Evolutionary conservation across 192 early-diverging fungal genomes (phyloP).

Genomic region (Chytriomyces confervae): DNA sequence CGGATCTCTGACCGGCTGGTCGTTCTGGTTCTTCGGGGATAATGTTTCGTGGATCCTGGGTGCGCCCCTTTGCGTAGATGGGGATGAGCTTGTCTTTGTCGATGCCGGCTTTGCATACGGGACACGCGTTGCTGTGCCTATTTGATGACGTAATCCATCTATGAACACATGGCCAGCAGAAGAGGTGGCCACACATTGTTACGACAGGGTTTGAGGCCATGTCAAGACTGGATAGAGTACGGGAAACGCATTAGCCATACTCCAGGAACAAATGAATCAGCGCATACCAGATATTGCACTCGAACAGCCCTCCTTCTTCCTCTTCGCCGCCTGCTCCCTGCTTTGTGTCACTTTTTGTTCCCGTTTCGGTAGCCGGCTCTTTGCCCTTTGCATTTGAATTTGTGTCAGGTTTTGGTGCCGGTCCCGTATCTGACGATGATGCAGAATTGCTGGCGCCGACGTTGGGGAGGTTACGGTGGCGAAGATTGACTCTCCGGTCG

Average conservation of each 20-base stretch:
- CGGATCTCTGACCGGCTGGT: conserved; percentile 46
- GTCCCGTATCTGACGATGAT: not conserved
- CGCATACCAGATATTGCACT: conserved; percentile 47
- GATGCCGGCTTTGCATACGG: conserved; percentile 56
- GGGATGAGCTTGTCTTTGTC: conserved; percentile 51
- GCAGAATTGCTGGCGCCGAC: not conserved
- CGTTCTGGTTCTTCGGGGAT: conserved; percentile 36
- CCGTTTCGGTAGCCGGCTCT: not conserved
- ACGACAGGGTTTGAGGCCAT: conserved; percentile 54
- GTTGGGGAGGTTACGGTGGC: conserved; percentile 17
- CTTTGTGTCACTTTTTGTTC: not conserved
- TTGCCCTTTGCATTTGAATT: not conserved
- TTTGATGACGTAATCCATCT: conserved; percentile 39
- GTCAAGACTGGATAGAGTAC: conserved; percentile 42
- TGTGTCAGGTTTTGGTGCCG: not conserved
- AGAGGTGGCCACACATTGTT: conserved; percentile 59
- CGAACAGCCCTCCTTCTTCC: conserved; percentile 43
- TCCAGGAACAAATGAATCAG: not conserved
- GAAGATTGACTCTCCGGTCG: conserved; percentile 13
- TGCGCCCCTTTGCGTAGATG: conserved; percentile 48
- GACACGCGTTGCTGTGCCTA: conserved; percentile 44
- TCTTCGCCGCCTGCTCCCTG: not conserved
- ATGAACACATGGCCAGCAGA: conserved; percentile 53
- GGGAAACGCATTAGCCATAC: not conserved
- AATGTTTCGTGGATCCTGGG: conserved; percentile 40